phyloP scores from a whole-genome alignment of 2,329 filamentous ascomycete genomes.

The Davidsoniella australis region DNA sequence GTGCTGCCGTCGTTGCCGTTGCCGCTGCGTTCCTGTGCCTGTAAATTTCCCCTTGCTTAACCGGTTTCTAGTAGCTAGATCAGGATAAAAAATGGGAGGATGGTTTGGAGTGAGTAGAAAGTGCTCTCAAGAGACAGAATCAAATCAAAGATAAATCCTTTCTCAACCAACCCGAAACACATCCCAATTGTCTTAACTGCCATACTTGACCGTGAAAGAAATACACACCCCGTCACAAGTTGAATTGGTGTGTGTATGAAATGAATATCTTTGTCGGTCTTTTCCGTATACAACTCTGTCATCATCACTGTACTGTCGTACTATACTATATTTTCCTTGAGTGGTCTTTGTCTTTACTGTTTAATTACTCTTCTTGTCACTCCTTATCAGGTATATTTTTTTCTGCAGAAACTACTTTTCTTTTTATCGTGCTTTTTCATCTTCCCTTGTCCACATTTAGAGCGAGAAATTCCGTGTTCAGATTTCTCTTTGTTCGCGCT shows the following conservation, averaged over 20 bases:
- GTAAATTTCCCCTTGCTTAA: constrained; percentile 1
- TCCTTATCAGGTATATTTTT: neutral
- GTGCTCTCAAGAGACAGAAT: neutral
- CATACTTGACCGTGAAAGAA: constrained; percentile 7
- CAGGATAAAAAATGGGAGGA: neutral
- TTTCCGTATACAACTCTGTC: neutral
- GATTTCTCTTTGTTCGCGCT: neutral
- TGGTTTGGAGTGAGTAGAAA: neutral
- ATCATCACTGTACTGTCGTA: neutral
- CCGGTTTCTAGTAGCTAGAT: neutral
- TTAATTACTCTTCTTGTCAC: neutral
- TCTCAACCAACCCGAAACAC: neutral
- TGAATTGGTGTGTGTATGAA: neutral
- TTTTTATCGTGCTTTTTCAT: constrained; percentile 2
- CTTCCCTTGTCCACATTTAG: neutral
- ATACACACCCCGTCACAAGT: neutral
- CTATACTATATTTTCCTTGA: constrained; percentile 1
- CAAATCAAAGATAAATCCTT: neutral
- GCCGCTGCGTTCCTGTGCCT: constrained; percentile 12
- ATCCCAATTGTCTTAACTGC: neutral
- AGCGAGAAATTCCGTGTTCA: neutral
- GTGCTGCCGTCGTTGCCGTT: constrained; percentile 8
- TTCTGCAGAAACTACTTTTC: neutral
- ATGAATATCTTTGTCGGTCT: neutral
- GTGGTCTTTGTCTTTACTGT: constrained; percentile 6